Conservation (phyloP, 345 rosid species). For the Carallia brachiata region DNA sequence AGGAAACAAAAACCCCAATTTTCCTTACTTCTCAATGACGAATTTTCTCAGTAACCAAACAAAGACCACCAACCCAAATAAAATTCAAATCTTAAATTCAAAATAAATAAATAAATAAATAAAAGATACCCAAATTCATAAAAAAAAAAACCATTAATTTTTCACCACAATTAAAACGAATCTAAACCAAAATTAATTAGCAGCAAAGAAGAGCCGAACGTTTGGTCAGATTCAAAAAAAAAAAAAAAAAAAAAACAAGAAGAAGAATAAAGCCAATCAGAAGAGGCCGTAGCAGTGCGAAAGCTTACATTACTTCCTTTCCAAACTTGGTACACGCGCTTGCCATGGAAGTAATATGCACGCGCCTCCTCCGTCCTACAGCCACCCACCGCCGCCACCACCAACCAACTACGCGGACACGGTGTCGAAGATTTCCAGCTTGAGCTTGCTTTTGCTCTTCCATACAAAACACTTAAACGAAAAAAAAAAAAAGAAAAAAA, state of each 20-base stretch:
- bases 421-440: constrained; percentile 37
- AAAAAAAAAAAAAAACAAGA: not conserved
- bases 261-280: not conserved
- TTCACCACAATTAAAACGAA: constrained; percentile 14
- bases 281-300: not conserved
- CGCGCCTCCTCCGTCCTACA: constrained; percentile 14
- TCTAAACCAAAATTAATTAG: constrained; percentile 20
- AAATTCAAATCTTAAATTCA: not conserved
- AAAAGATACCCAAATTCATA: not conserved
- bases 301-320: constrained; percentile 84
- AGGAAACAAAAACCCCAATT: not conserved
- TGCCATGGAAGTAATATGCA: constrained; percentile 45
- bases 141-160: constrained; percentile 17
- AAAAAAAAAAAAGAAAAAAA: not conserved
- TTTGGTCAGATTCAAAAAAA: constrained; percentile 1
- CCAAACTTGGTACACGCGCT: constrained; percentile 86
- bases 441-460: constrained; percentile 23
- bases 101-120: not conserved
- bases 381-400: not conserved
- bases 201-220: constrained; percentile 12
- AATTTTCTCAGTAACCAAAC: constrained; percentile 14
- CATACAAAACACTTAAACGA: not conserved
- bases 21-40: constrained; percentile 1
- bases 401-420: constrained; percentile 31
- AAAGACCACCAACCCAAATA: not conserved